Evolutionary conservation across 176 grass and related monocot species (phyloP).

Genomic region (Calamus simplicifolius): DNA sequence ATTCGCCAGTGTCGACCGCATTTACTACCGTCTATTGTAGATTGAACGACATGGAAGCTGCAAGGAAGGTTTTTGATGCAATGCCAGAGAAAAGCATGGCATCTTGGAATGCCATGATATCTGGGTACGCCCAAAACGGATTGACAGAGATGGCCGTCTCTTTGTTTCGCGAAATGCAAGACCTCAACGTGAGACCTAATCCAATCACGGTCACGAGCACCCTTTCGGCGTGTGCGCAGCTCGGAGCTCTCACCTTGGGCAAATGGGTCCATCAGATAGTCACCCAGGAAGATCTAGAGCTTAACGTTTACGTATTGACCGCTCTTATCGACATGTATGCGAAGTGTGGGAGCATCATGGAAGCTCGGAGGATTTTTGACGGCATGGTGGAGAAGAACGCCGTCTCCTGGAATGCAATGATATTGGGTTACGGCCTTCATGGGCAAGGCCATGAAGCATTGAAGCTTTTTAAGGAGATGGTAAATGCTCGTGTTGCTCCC

Average conservation of each 20-base stretch:
- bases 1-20: slow-evolving; percentile 14
- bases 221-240: slow-evolving; percentile 21
- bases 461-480: slow-evolving; percentile 18
- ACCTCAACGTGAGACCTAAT: slow-evolving; percentile 7
- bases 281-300: slow-evolving; percentile 12
- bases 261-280: slow-evolving; percentile 22
- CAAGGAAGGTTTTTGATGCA: slow-evolving; percentile 14
- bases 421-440: slow-evolving; percentile 22
- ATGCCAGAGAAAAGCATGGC: slow-evolving; percentile 13
- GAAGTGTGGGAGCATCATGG: slow-evolving; percentile 11
- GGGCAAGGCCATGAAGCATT: slow-evolving; percentile 12
- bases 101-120: slow-evolving; percentile 31
- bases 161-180: slow-evolving; percentile 27
- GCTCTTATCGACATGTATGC: slow-evolving; percentile 25
- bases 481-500: slow-evolving; percentile 6
- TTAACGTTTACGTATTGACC: slow-evolving; percentile 21
- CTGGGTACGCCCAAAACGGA: slow-evolving; percentile 23
- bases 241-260: slow-evolving; percentile 16
- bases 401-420: slow-evolving; percentile 28
- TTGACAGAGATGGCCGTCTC: slow-evolving; percentile 19
- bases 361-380: slow-evolving; percentile 17
- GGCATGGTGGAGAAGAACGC: slow-evolving; percentile 23
- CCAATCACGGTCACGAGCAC: slow-evolving; percentile 18
- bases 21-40: slow-evolving; percentile 20
- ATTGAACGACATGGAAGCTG: slow-evolving; percentile 16